These are phyloP conservation scores for Spergularia azorica DNA, from an alignment of 179 eudicot genomes.

Conservation along the genomic window DNA sequence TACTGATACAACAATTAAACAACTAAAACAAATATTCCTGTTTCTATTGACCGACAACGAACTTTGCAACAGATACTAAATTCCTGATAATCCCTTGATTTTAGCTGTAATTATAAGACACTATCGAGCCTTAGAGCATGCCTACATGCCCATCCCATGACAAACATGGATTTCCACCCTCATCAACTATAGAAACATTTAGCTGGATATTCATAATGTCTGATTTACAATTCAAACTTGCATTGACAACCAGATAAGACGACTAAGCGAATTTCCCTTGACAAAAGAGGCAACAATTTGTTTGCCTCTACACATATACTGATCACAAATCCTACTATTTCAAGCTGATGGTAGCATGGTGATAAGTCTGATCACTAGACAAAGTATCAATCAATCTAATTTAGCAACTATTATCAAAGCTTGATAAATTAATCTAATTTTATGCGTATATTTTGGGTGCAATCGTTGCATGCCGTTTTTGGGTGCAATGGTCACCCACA, in stretches of 20 bases:
- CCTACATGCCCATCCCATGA: neutral
- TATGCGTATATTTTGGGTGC: too few relatives aligned
- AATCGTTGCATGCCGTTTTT: too few relatives aligned
- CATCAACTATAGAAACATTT: neutral
- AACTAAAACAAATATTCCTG: neutral
- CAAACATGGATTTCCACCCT: neutral
- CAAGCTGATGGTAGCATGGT: neutral
- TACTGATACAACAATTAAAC: neutral
- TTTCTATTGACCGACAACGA: neutral
- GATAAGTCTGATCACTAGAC: neutral
- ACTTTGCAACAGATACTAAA: neutral
- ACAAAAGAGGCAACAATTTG: neutral
- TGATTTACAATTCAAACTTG: neutral
- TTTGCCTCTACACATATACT: neutral
- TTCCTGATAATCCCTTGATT: neutral
- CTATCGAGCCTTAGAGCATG: neutral
- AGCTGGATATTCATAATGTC: neutral
- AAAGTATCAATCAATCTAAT: neutral
- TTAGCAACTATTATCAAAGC: neutral
- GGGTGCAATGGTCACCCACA: too few relatives aligned
- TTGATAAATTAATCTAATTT: neutral
- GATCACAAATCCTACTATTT: neutral
- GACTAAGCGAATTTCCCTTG: neutral
- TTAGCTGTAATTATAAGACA: neutral
- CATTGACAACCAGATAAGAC: neutral